Evolutionary conservation across 768 basidiomycete genomes (phyloP).

Genomic region (Auriscalpium vulgare): DNA sequence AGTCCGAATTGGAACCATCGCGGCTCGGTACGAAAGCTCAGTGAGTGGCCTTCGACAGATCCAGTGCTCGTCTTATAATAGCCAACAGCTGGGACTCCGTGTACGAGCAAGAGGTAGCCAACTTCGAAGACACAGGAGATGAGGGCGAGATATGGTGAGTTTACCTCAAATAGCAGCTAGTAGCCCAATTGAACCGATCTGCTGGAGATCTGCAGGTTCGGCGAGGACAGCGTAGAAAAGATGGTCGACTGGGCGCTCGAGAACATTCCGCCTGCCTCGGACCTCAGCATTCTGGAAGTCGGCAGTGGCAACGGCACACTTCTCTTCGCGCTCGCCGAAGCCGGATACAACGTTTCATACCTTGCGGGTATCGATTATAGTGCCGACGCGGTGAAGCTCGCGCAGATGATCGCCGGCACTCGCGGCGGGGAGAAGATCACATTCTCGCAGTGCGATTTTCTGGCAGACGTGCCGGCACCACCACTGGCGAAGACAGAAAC

Average conservation of each 20-base stretch:
- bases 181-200: no score
- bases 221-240: conserved; percentile 63
- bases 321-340: conserved; percentile 61
- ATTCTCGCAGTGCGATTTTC: conserved; percentile 60
- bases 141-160: conserved; percentile 81
- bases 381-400: conserved; percentile 56
- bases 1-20: background rate
- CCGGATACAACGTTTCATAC: conserved; percentile 45
- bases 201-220: conserved; percentile 50
- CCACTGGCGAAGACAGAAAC: conserved; percentile 12
- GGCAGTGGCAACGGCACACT: conserved; percentile 78
- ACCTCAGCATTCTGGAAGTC: conserved; percentile 60
- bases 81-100: conserved; percentile 68
- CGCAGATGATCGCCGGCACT: conserved; percentile 44
- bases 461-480: conserved; percentile 41
- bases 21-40: conserved; percentile 69
- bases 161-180: no score
- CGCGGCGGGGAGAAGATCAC: conserved; percentile 34
- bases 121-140: conserved; percentile 72
- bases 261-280: conserved; percentile 39
- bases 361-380: conserved; percentile 76
- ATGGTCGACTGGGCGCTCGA: conserved; percentile 70
- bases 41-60: conserved; percentile 33
- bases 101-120: conserved; percentile 61
- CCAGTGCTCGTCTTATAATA: background rate